Percentiles rank a stretch among this genome's conserved stretches.
Evolutionary conservation across 192 early-diverging fungal genomes (phyloP).

Genomic region (Mortierella alpina): DNA sequence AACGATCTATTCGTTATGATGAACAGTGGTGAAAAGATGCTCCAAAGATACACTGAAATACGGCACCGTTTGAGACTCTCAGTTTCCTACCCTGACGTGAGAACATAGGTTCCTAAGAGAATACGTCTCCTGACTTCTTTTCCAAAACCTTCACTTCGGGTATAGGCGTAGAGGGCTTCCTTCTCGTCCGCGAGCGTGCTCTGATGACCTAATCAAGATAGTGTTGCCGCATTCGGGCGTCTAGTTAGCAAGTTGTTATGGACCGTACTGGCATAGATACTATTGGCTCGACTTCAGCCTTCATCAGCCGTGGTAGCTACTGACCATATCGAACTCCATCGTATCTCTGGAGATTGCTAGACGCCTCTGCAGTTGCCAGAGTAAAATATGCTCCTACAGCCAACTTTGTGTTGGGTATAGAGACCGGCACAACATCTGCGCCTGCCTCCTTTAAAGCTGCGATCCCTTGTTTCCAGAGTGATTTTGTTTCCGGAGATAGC

Average conservation of each 20-base stretch:
- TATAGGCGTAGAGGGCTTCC: slow-evolving; percentile 65
- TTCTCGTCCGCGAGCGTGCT: slow-evolving; percentile 22
- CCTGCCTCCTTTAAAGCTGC: slow-evolving; percentile 65
- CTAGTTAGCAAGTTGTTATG: neutral
- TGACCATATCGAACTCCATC: slow-evolving; percentile 90
- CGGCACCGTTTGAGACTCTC: neutral
- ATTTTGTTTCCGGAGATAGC: slow-evolving; percentile 63
- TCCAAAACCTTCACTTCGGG: slow-evolving; percentile 80
- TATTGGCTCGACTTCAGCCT: neutral
- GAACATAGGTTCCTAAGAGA: slow-evolving; percentile 86
- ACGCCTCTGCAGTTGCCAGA: slow-evolving; percentile 89
- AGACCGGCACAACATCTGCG: slow-evolving; percentile 75
- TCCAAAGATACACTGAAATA: neutral
- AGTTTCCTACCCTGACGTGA: slow-evolving; percentile 73
- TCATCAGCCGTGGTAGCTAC: neutral
- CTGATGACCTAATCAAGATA: slow-evolving; percentile 49
- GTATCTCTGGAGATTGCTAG: slow-evolving; percentile 89
- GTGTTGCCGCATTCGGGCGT: neutral
- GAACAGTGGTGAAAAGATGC: slow-evolving; percentile 18
- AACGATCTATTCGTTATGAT: slow-evolving; percentile 63
- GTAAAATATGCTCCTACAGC: slow-evolving; percentile 91
- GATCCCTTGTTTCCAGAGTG: slow-evolving; percentile 72
- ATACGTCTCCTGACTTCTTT: slow-evolving; percentile 85
- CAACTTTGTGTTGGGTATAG: slow-evolving; percentile 73
- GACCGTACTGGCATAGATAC: neutral